phyloP scores from a whole-genome alignment of 129 eudicot species.

The Daucus carota region DNA sequence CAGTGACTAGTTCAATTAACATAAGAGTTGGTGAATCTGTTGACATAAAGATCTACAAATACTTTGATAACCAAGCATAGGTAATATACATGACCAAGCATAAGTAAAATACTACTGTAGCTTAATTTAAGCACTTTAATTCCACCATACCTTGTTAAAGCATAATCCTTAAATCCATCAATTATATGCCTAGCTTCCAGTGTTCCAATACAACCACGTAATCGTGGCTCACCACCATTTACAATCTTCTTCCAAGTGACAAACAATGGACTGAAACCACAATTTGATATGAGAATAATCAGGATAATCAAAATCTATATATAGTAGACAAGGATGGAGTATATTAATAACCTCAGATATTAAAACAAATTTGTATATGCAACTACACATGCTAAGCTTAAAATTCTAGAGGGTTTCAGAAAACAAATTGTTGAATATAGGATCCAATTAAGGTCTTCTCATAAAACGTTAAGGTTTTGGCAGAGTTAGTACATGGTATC shows the following conservation, averaged over 20 bases:
- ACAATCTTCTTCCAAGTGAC: conserved; percentile 90
- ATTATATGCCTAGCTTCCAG: conserved; percentile 64
- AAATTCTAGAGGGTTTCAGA: neutral
- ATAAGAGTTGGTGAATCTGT: neutral
- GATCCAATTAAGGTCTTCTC: no score
- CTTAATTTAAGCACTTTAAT: neutral
- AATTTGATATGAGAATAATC: conserved; percentile 7
- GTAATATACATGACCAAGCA: neutral
- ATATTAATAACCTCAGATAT: neutral
- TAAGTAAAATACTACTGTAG: neutral
- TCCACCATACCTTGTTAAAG: conserved; percentile 60
- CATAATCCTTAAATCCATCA: conserved; percentile 76
- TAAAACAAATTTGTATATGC: neutral
- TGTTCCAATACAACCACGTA: conserved; percentile 96
- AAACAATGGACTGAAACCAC: conserved; percentile 80
- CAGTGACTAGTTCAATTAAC: neutral
- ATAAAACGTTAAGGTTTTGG: no score
- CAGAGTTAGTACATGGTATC: no score
- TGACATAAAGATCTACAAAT: neutral
- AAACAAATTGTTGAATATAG: neutral
- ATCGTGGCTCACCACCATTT: conserved; percentile 79
- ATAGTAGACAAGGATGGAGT: neutral
- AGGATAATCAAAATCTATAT: neutral
- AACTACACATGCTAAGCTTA: neutral
- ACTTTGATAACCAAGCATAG: neutral